Evolutionary conservation across 495 filamentous ascomycete species (phyloP).

Genomic region (Penicillium steckii): DNA sequence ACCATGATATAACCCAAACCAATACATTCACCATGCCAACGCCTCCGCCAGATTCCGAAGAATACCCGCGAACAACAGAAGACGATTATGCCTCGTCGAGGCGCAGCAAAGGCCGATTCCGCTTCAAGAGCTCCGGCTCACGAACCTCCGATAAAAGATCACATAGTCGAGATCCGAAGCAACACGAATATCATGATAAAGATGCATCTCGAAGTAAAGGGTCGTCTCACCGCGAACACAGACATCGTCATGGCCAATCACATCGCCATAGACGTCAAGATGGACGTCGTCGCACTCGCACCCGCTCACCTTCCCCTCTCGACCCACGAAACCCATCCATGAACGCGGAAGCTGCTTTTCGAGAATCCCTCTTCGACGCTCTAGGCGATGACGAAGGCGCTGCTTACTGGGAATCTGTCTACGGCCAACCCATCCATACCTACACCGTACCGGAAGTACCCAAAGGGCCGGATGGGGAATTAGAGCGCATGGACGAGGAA

Average conservation of each 20-base stretch:
- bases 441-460: constrained; percentile 47
- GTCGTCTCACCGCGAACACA: constrained; percentile 23
- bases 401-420: constrained; percentile 89
- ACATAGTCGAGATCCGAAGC: neutral
- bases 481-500: constrained; percentile 87
- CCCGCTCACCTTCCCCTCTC: constrained; percentile 35
- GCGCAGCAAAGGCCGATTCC: constrained; percentile 48
- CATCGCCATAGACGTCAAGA: constrained; percentile 8
- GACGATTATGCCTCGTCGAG: constrained; percentile 20
- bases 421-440: constrained; percentile 84
- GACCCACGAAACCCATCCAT: constrained; percentile 15
- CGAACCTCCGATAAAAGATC: constrained; percentile 7
- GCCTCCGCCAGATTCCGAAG: neutral
- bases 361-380: constrained; percentile 97
- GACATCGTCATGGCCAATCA: constrained; percentile 14
- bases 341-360: constrained; percentile 72
- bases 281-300: neutral
- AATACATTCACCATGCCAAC: neutral
- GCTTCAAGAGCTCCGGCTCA: constrained; percentile 50
- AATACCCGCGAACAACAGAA: neutral
- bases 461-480: constrained; percentile 50
- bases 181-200: neutral
- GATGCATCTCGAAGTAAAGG: too few species aligned
- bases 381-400: constrained; percentile 98
- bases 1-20: neutral